A percentile compares a stretch with the other conserved stretches of the same genome.
These are phyloP conservation scores for Mortierella hygrophila DNA, from an alignment of 192 early-diverging fungal species.

Conservation along the genomic window DNA sequence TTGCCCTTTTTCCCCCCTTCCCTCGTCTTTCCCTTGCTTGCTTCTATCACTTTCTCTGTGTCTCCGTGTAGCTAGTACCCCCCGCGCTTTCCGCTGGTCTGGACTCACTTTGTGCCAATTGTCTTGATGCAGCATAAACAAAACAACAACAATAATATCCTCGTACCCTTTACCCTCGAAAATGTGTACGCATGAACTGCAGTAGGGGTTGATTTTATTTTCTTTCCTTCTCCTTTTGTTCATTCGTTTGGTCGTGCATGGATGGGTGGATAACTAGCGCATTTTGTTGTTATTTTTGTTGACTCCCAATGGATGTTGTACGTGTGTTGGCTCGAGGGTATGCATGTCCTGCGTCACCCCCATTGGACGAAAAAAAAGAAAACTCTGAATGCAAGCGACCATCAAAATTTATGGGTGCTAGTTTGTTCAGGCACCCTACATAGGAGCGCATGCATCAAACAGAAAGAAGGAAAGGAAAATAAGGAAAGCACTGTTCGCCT, in stretches of 20 bases:
- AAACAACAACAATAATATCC: neutral
- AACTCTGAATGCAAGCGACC: neutral
- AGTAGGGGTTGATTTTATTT: neutral
- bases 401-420: neutral
- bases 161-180: neutral
- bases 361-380: neutral
- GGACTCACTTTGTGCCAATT: neutral
- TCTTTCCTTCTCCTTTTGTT: neutral
- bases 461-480: neutral
- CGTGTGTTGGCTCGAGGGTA: neutral
- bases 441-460: neutral
- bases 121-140: neutral
- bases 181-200: conserved; percentile 9
- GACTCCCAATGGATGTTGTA: neutral
- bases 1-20: neutral
- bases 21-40: neutral
- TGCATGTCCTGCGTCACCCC: neutral
- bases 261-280: too few relatives aligned
- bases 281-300: neutral
- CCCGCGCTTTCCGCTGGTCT: neutral
- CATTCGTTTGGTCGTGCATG: neutral
- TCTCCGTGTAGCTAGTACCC: neutral
- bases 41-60: neutral
- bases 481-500: neutral
- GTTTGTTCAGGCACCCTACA: neutral